phyloP scores from a whole-genome alignment of 2,329 filamentous ascomycete species.

The Cercospora beticola region DNA sequence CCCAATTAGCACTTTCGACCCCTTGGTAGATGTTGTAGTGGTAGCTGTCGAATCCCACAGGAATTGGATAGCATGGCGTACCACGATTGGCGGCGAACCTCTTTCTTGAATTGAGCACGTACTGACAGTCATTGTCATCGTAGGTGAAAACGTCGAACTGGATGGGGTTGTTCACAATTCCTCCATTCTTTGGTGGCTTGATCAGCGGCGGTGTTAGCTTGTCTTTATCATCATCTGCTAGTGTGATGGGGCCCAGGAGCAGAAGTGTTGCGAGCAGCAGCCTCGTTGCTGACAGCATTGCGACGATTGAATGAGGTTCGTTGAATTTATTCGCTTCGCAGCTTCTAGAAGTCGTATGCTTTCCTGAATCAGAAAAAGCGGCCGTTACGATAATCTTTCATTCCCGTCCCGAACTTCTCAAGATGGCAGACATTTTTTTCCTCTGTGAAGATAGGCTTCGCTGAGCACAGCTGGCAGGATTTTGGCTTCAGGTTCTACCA shows the following conservation, averaged over 20 bases:
- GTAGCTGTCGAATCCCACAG: neutral
- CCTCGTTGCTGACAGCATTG: neutral
- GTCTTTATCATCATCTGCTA: neutral
- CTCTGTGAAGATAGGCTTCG: neutral
- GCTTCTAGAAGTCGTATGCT: neutral
- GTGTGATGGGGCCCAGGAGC: neutral
- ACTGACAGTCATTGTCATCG: constrained; percentile 3
- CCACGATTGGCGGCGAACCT: neutral
- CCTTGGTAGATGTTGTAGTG: neutral
- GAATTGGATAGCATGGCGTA: neutral
- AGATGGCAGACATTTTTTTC: neutral
- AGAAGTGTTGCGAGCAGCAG: neutral
- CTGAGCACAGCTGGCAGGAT: neutral
- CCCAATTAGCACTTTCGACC: neutral
- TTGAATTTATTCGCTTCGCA: neutral
- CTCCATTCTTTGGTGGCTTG: neutral
- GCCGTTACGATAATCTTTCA: neutral
- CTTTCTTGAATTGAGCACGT: neutral
- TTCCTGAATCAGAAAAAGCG: neutral
- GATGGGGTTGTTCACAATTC: neutral
- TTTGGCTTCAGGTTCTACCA: neutral
- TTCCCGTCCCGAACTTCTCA: neutral
- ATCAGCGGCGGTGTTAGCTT: neutral
- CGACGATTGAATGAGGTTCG: neutral
- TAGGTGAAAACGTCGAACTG: neutral